Conservation (phyloP, 345 rosid genomes). For the Turritis glabra region DNA sequence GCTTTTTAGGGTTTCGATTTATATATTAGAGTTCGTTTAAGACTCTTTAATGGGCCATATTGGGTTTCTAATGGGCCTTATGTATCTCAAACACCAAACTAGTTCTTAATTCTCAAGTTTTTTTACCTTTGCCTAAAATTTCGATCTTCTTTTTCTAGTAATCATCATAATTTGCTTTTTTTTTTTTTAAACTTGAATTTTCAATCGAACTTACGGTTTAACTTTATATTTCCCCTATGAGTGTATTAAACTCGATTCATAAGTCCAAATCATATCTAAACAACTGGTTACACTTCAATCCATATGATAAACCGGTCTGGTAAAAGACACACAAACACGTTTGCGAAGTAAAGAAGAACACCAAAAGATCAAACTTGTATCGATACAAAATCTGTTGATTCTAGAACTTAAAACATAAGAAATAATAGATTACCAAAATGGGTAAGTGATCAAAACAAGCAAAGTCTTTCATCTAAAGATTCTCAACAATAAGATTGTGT, state of each 20-base stretch:
- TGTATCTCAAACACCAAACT: no score
- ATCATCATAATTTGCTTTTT: no score
- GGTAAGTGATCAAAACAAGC: constrained; percentile 19
- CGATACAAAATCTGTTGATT: background rate
- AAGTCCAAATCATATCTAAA: background rate
- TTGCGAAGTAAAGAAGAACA: background rate
- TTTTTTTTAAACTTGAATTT: no score
- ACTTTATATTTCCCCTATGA: no score
- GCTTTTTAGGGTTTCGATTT: background rate
- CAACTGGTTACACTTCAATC: background rate
- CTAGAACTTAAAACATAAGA: background rate
- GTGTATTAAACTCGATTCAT: no score
- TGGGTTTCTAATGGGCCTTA: no score
- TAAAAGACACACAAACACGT: background rate
- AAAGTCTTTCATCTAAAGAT: constrained; percentile 20
- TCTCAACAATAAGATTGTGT: background rate
- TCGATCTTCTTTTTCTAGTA: no score
- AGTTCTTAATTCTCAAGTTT: no score
- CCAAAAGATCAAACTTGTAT: background rate
- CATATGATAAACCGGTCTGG: background rate
- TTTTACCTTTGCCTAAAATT: no score
- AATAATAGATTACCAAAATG: constrained; percentile 10
- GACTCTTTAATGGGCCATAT: no score
- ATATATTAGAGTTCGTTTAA: background rate
- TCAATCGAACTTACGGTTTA: no score